Conservation (phyloP, 768 basidiomycete genomes). For the Leccinum fibrillosum region DNA sequence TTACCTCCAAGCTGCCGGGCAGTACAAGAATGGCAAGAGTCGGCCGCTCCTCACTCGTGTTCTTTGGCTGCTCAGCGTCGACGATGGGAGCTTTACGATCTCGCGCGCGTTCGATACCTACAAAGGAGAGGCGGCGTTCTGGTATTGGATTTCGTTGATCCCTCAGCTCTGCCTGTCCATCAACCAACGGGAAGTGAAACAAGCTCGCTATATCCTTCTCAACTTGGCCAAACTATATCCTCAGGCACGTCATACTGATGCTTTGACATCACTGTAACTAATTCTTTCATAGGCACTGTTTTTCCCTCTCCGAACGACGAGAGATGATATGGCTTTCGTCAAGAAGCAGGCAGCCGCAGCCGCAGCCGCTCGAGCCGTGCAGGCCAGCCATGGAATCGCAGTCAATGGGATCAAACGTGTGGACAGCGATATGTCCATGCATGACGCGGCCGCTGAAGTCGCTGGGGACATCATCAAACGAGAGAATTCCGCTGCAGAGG, state of each 20-base stretch:
- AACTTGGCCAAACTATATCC: constrained; percentile 90
- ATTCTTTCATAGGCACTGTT: constrained; percentile 71
- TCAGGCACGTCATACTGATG: constrained; percentile 55
- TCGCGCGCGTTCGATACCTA: constrained; percentile 88
- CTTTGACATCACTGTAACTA: constrained; percentile 2
- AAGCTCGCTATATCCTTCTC: constrained; percentile 84
- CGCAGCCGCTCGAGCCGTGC: constrained; percentile 31
- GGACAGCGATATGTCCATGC: constrained; percentile 30
- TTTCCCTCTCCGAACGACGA: constrained; percentile 86
- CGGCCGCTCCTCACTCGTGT: constrained; percentile 88
- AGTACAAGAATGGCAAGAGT: constrained; percentile 92
- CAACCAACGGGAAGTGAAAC: constrained; percentile 88
- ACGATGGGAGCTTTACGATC: constrained; percentile 70
- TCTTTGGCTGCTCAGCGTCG: constrained; percentile 94
- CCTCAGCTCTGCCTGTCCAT: constrained; percentile 91
- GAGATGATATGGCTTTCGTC: constrained; percentile 60
- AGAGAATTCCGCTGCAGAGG: constrained; percentile 17
- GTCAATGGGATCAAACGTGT: constrained; percentile 29
- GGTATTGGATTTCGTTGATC: constrained; percentile 99
- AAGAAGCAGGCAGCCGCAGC: constrained; percentile 41
- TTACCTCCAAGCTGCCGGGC: constrained; percentile 94
- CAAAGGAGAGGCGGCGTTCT: constrained; percentile 93
- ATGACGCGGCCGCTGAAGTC: constrained; percentile 28
- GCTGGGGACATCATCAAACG: constrained; percentile 26
- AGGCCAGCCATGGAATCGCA: constrained; percentile 32